Percentiles rank a stretch among this genome's conserved stretches.
Evolutionary conservation across 176 grass and related monocot species (phyloP).

Genomic region (Thalia dealbata): DNA sequence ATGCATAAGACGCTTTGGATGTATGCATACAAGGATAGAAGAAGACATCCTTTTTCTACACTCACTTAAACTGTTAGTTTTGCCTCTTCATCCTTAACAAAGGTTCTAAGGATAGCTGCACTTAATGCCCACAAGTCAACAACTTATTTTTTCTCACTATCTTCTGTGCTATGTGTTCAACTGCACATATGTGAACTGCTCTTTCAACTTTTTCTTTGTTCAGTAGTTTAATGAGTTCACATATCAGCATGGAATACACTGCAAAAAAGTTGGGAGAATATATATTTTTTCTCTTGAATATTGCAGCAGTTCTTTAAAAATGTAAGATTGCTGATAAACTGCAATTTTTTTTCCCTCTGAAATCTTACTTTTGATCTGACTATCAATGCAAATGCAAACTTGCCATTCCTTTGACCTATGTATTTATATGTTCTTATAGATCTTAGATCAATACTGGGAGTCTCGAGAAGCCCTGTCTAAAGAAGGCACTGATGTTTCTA

Average conservation of each 20-base stretch:
- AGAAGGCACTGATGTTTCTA: slow-evolving; percentile 40
- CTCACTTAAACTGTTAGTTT: background rate
- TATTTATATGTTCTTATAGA: slow-evolving; percentile 32
- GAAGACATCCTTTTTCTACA: background rate
- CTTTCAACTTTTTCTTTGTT: background rate
- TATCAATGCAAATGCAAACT: background rate
- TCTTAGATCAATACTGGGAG: slow-evolving; percentile 89
- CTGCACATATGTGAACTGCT: background rate
- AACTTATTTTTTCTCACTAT: slow-evolving; percentile 5
- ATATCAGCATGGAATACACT: background rate
- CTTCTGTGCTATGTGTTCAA: background rate
- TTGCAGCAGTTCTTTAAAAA: background rate
- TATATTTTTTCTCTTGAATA: background rate
- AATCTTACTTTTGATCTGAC: background rate
- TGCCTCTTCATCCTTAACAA: background rate
- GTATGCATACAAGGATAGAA: background rate
- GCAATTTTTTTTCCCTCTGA: background rate
- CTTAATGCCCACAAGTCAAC: background rate
- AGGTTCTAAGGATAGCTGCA: background rate
- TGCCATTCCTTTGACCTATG: background rate
- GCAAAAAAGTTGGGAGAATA: background rate
- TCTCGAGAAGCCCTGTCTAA: slow-evolving; percentile 52
- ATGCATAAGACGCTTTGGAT: background rate
- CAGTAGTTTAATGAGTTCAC: background rate
- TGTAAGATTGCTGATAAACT: background rate